Base-by-base conservation (phyloP, 2,329 filamentous ascomycete species). In the Aspergillus amoenus region DNA sequence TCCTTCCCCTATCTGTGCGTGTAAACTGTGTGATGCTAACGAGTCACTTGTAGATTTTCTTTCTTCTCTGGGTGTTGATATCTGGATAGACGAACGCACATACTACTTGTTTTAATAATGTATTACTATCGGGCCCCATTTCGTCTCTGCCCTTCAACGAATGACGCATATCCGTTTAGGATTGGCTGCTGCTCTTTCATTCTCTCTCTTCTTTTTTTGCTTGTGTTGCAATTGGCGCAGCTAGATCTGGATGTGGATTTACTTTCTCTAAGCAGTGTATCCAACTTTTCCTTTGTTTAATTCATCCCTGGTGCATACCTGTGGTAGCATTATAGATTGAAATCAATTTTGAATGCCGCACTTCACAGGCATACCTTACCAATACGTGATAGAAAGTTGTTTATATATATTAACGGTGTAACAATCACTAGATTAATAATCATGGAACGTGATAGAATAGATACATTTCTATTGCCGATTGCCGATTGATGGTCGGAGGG, bases 11-110 rank as follows among this genome's bases (percentile, higher is more conserved):
- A 37, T 40, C 22, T 46, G n/a, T 30, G 6, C 17, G 24, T 47
- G 9, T 40, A 17, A 3, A n/a, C 22, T 32, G 34, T 32, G 7
- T 30, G 5, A 17, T 27, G 15, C 27, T 56, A 18, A 43, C 41
- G 3, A 43, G 12, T 30, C 45, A 11, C 8, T 17, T 39, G 39
- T 11, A 78, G 76, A 93, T 96, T 73, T 96, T 93, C 84, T 91
- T 89, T 79, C 78, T 90, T 79, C 79, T 89, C 58, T 89, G 87
- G 87, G 87, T 89, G 49, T 79, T 89, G 64, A 84, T 89, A 66
- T 78, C 76, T 48, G 66, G 67, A 71, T 72, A 70, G 63, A 67
- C 52, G 62, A 53, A 67, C 52, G 62, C 54, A 41, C 61, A 50
- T 49, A 53, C 40, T 58, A 57, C 57, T 53, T 53, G 32, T 59